Conservation (phyloP, 768 basidiomycete genomes). For the Naganishia kalamii region DNA sequence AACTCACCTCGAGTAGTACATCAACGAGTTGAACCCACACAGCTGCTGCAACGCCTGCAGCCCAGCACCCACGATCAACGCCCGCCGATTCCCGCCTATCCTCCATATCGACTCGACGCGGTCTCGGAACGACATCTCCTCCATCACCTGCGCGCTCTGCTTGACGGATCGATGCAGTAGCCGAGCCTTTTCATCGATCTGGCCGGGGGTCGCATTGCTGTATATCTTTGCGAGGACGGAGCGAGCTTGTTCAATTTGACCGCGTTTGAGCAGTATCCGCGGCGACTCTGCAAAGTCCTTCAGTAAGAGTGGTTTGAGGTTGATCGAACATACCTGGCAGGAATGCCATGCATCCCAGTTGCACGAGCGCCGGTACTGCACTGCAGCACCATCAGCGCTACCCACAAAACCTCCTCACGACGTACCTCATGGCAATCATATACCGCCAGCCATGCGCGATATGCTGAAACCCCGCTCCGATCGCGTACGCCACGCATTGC, state of each 20-base stretch:
- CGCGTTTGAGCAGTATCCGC: slow-evolving; percentile 61
- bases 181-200: slow-evolving; percentile 63
- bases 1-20: background rate
- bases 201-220: slow-evolving; percentile 57
- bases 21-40: slow-evolving; percentile 33
- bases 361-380: slow-evolving; percentile 45
- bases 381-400: background rate
- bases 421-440: slow-evolving; percentile 64
- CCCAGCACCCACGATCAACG: slow-evolving; percentile 28
- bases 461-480: slow-evolving; percentile 47
- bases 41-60: slow-evolving; percentile 33
- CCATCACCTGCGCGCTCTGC: slow-evolving; percentile 57
- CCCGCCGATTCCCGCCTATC: slow-evolving; percentile 27
- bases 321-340: slow-evolving; percentile 52
- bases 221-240: slow-evolving; percentile 64
- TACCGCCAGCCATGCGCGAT: slow-evolving; percentile 66
- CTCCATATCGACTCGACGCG: background rate
- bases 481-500: slow-evolving; percentile 72
- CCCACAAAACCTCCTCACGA: background rate
- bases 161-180: slow-evolving; percentile 59
- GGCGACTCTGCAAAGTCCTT: slow-evolving; percentile 43
- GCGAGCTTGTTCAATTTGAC: slow-evolving; percentile 53
- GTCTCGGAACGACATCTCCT: no score
- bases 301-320: background rate
- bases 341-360: slow-evolving; percentile 58